Evolutionary conservation across 345 rosid species (phyloP).

Genomic region (Populus ilicifolia): DNA sequence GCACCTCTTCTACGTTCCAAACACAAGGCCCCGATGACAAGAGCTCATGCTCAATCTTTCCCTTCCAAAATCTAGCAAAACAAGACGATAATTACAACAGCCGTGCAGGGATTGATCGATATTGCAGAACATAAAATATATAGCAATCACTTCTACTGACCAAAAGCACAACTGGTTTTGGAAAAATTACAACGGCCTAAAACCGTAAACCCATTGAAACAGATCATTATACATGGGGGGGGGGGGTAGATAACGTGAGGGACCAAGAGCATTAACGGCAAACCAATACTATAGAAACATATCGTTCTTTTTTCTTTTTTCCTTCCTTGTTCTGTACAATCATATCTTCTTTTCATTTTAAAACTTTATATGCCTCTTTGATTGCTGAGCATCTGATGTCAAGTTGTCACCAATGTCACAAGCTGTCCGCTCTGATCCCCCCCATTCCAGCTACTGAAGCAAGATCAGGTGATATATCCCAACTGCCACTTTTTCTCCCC

Average conservation of each 20-base stretch:
- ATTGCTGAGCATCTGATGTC: conserved; percentile 17
- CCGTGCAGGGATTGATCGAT: neutral
- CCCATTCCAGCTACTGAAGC: conserved; percentile 35
- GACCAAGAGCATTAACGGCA: neutral
- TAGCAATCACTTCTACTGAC: no score
- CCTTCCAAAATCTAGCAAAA: no score
- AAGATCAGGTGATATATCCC: conserved; percentile 57
- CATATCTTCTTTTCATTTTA: conserved; percentile 9
- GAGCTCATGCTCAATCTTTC: no score
- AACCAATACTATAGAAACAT: neutral
- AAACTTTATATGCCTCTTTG: conserved; percentile 10
- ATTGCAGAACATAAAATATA: neutral
- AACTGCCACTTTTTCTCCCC: conserved; percentile 74
- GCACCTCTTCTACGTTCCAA: no score
- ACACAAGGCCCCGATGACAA: no score
- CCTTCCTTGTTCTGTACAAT: neutral
- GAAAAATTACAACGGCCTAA: neutral
- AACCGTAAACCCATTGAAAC: conserved; percentile 2
- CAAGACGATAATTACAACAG: no score
- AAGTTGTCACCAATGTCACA: conserved; percentile 16
- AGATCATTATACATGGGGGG: neutral
- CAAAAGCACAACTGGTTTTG: conserved; percentile 1
- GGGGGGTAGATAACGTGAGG: neutral
- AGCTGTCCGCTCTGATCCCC: conserved; percentile 28
- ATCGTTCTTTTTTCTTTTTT: neutral